Evolutionary conservation across 2,329 filamentous ascomycete genomes (phyloP).

Genomic region (Aspergillus pseudoglaucus): DNA sequence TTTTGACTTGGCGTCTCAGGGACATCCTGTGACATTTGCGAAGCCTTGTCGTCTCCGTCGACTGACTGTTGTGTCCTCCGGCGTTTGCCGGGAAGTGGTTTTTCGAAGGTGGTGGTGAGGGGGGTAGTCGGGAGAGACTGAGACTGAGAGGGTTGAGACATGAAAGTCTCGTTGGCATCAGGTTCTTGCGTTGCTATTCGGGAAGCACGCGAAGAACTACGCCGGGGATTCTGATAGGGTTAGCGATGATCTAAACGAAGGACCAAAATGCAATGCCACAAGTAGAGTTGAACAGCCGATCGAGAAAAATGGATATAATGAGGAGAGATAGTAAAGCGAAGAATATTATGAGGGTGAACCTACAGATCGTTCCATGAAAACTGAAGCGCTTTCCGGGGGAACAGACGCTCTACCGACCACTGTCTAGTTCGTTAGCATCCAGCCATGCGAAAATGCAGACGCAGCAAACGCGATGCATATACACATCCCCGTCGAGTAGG

Average conservation of each 20-base stretch:
- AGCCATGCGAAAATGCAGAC: not conserved
- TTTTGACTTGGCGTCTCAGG: slow-evolving; percentile 5
- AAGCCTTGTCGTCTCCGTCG: slow-evolving; percentile 7
- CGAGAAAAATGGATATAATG: not conserved
- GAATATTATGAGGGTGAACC: not conserved
- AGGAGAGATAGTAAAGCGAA: not conserved
- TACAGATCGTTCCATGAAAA: not conserved
- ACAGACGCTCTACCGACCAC: not conserved
- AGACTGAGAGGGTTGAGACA: slow-evolving; percentile 16
- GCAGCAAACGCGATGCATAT: not conserved
- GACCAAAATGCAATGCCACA: too few relatives aligned
- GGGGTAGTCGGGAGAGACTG: slow-evolving; percentile 17
- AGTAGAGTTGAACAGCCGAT: not conserved
- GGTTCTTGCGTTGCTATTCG: slow-evolving; percentile 12
- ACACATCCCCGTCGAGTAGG: not conserved
- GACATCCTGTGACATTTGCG: slow-evolving; percentile 5
- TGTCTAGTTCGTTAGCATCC: not conserved
- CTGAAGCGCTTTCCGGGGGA: not conserved
- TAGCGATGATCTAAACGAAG: not conserved
- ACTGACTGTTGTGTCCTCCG: slow-evolving; percentile 12
- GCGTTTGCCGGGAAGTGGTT: slow-evolving; percentile 14
- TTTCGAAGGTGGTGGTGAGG: slow-evolving; percentile 15
- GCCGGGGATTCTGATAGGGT: slow-evolving; percentile 6
- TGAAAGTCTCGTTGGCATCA: slow-evolving; percentile 7
- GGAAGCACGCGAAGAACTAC: slow-evolving; percentile 16